Conservation (phyloP, 176 grass and related monocot genomes). For the Chloris gayana region DNA sequence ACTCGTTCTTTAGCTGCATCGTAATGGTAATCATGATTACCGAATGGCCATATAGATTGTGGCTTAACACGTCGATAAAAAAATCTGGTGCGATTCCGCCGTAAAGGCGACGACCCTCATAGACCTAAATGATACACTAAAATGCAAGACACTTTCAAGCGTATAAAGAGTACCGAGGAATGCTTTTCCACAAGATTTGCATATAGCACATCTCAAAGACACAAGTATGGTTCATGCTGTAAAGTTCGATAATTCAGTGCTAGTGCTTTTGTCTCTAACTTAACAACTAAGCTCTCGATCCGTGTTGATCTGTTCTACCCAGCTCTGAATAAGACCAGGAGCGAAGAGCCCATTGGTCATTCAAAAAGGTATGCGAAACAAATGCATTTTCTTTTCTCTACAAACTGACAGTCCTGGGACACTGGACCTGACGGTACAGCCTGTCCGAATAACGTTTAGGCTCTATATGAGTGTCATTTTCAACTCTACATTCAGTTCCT, state of each 20-base stretch:
- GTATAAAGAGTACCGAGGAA: neutral
- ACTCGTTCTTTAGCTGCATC: neutral
- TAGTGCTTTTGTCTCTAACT: conserved; percentile 37
- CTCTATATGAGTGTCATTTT: conserved; percentile 26
- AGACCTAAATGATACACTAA: neutral
- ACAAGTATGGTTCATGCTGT: neutral
- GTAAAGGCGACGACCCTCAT: neutral
- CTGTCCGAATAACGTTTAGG: conserved; percentile 19
- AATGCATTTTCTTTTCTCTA: neutral
- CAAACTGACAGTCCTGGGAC: neutral
- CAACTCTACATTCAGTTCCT: conserved; percentile 9
- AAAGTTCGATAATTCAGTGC: conserved; percentile 6
- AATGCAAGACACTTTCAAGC: neutral
- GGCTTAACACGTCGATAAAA: neutral
- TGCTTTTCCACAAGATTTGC: neutral
- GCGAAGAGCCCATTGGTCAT: conserved; percentile 16
- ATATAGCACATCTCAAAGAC: neutral
- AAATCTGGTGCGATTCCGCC: neutral
- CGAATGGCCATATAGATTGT: neutral
- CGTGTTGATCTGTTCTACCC: conserved; percentile 33
- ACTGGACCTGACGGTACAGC: conserved; percentile 19
- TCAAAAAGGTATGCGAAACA: conserved; percentile 9
- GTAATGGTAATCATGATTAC: neutral
- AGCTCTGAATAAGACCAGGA: conserved; percentile 41
- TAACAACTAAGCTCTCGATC: conserved; percentile 42